These are phyloP conservation scores for Mortierella sp. DNA, from an alignment of 371 early-diverging fungal genomes.

Conservation along the genomic window DNA sequence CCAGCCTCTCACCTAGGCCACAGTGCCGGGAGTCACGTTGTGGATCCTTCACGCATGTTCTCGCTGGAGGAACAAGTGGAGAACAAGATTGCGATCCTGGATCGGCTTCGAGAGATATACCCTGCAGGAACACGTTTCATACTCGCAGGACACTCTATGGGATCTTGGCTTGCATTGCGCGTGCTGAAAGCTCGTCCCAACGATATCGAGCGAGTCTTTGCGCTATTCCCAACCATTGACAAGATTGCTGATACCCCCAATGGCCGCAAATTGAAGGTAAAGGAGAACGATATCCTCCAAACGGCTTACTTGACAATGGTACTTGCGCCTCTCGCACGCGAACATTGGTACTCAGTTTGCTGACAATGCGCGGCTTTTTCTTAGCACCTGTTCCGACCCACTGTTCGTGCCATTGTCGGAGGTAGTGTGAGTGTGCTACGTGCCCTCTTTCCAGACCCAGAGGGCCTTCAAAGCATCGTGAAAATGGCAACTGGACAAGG, in stretches of 20 bases:
- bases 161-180: constrained; percentile 65
- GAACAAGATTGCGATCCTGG: constrained; percentile 73
- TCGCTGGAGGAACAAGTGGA: constrained; percentile 72
- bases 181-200: constrained; percentile 69
- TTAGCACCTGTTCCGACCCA: constrained; percentile 52
- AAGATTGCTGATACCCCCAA: constrained; percentile 81
- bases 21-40: constrained; percentile 51
- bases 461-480: constrained; percentile 30
- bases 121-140: constrained; percentile 64
- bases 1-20: constrained; percentile 69
- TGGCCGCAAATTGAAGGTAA: constrained; percentile 70
- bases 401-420: constrained; percentile 24
- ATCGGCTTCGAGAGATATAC: constrained; percentile 59
- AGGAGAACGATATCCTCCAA: no score
- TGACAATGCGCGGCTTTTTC: background rate
- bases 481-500: constrained; percentile 49
- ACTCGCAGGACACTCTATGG: constrained; percentile 77
- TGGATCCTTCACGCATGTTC: constrained; percentile 44
- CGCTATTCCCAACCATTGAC: constrained; percentile 83
- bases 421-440: constrained; percentile 51
- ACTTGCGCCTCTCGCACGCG: background rate
- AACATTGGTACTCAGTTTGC: no score
- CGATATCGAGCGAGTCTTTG: constrained; percentile 70
- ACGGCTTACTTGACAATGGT: no score
- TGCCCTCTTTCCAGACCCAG: constrained; percentile 44